Percentiles rank a stretch among this genome's conserved stretches.
phyloP scores from a whole-genome alignment of 352 stramenopile genomes.

The Pythium dissimile region DNA sequence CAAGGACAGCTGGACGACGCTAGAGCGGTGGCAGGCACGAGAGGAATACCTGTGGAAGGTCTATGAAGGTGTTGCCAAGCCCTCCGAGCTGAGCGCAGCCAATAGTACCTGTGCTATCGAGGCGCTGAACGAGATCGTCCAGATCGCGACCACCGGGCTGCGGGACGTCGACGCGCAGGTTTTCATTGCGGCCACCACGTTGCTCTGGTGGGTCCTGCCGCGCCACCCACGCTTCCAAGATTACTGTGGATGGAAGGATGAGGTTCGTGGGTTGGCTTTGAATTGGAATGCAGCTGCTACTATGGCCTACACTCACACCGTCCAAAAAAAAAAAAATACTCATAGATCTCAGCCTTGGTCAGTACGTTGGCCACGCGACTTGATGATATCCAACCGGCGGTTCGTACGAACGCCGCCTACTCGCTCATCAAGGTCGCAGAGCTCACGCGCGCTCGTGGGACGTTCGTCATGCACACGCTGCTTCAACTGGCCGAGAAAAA shows the following conservation, averaged over 20 bases:
- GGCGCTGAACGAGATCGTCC: constrained; percentile 23
- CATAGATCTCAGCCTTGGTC: constrained; percentile 16
- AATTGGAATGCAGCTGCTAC: neutral
- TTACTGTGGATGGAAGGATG: constrained; percentile 14
- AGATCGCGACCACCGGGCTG: constrained; percentile 8
- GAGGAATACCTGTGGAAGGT: constrained; percentile 31
- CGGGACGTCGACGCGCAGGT: constrained; percentile 22
- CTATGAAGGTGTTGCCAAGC: constrained; percentile 15
- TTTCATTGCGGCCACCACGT: constrained; percentile 24
- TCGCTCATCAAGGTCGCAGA: constrained; percentile 32
- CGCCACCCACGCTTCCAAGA: constrained; percentile 16
- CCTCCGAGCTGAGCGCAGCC: no score
- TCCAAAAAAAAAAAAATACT: no score
- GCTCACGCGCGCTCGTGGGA: constrained; percentile 26
- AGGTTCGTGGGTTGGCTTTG: constrained; percentile 10
- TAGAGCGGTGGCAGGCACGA: constrained; percentile 18
- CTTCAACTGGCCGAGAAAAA: neutral
- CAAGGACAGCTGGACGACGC: constrained; percentile 1
- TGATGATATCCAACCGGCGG: constrained; percentile 16
- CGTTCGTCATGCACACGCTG: constrained; percentile 39
- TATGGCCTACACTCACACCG: no score
- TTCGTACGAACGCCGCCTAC: constrained; percentile 36
- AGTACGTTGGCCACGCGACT: constrained; percentile 15
- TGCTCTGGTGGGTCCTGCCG: constrained; percentile 15
- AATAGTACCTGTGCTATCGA: no score